Evolutionary conservation across 352 stramenopile genomes (phyloP), one percentile per base, ranked within the genome.

Genomic region (Globisporangium spinosum): DNA sequence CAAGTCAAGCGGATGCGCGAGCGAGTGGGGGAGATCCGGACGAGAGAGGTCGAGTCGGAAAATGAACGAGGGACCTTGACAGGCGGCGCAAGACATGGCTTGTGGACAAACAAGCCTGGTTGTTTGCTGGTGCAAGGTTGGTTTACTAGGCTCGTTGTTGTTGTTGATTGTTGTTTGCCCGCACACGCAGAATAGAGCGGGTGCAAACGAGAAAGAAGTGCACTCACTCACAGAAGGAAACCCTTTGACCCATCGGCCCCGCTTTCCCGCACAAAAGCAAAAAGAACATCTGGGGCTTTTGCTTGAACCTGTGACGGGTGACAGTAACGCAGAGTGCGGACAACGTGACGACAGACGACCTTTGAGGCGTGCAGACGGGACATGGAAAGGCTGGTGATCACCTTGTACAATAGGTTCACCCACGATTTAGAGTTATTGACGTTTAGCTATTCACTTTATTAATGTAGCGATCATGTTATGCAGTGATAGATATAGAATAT

Each of bases 11-110:
- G 5, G 32, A 10, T n/a, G 58, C 35, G 62, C n/a, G 51, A 59
- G 53, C 22, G 56, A 68, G 62, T 56, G 23, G 35, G 23, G 10
- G 49, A 58, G 60, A 47, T 58, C 61, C 61, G 32, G 23, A 51
- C 61, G 32, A 29, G 47, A 65, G 47, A 57, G 34, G 47, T 66
- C 47, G 47, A 66, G 61, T 66, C 61, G 61, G 61, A 58, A 56
- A 68, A 35, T 63, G 51, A 63, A 27, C 23, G 25, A 40, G 25
- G 15, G 27, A 25, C 13, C 17, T n/a, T 13, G 13, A 20, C 38
- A 45, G 38, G 38, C 38, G 12, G 38, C 4, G 13, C 8, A 45
- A 45, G 38, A 17, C 38, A 45, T 45, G 38, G 38, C 38, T 45
- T 45, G 38, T 17, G 38, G 13, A 45, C 38, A 45, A 45, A 43